Conservation (phyloP, 129 eudicot genomes). For the Chrysanthemum makinoi region DNA sequence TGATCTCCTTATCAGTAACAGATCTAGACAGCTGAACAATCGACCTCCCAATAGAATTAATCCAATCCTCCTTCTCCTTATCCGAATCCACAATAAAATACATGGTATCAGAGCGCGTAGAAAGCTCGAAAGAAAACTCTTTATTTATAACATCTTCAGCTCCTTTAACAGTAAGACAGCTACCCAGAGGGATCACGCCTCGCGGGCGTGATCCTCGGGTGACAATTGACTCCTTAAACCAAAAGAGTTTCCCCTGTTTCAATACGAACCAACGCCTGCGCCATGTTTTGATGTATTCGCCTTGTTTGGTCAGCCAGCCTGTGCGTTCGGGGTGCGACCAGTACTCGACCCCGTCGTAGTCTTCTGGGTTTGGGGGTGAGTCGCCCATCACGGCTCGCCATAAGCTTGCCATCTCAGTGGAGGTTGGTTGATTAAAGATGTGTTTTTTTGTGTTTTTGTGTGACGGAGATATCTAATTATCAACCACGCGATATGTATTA, state of each 20-base stretch:
- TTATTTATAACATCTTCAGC: conserved; percentile 85
- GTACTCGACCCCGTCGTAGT: conserved; percentile 69
- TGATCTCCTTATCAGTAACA: conserved; percentile 68
- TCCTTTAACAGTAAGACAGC: conserved; percentile 87
- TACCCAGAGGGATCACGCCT: conserved; percentile 74
- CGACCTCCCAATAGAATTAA: conserved; percentile 86
- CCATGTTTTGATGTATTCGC: conserved; percentile 98
- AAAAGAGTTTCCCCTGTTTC: conserved; percentile 88
- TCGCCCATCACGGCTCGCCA: conserved; percentile 83
- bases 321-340: conserved; percentile 80
- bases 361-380: conserved; percentile 38
- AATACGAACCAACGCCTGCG: conserved; percentile 96
- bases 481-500: background rate
- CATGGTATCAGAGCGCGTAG: conserved; percentile 84
- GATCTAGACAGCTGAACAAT: conserved; percentile 93
- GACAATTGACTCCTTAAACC: conserved; percentile 86
- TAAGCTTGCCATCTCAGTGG: conserved; percentile 47
- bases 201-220: conserved; percentile 82
- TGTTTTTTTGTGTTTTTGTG: background rate
- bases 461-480: conserved; percentile 4
- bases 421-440: background rate
- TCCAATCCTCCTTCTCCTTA: conserved; percentile 98
- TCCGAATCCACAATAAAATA: conserved; percentile 89
- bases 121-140: conserved; percentile 76
- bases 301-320: conserved; percentile 99